Conservation (phyloP, 495 filamentous ascomycete genomes). For the Neurospora sp. region DNA sequence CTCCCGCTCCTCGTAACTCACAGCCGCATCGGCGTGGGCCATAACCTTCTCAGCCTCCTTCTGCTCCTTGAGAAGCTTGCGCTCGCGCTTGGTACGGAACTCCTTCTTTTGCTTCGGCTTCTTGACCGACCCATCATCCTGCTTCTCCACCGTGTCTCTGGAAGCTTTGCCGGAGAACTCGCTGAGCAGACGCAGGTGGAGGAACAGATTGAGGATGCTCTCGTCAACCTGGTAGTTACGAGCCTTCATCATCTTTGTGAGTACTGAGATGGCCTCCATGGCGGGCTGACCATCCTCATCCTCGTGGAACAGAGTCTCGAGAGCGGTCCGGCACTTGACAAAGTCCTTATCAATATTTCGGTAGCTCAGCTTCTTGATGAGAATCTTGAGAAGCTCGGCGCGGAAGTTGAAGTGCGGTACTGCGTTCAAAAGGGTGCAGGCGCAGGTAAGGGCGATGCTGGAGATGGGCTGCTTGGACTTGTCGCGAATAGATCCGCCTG, state of each 20-base stretch:
- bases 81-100: constrained; percentile 38
- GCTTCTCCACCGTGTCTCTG: constrained; percentile 55
- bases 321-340: constrained; percentile 62
- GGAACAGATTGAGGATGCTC: constrained; percentile 78
- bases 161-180: constrained; percentile 82
- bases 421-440: constrained; percentile 61
- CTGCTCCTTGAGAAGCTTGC: constrained; percentile 64
- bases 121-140: constrained; percentile 41
- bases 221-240: constrained; percentile 73
- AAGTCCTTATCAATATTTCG: constrained; percentile 61
- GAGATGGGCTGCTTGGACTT: constrained; percentile 47
- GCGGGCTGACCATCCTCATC: constrained; percentile 84
- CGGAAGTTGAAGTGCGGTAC: constrained; percentile 98
- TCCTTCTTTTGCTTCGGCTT: constrained; percentile 60
- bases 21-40: constrained; percentile 79
- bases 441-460: constrained; percentile 73
- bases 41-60: constrained; percentile 88
- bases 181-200: constrained; percentile 76
- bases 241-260: constrained; percentile 90
- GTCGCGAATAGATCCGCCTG: background rate
- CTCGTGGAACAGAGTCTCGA: constrained; percentile 73
- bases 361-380: constrained; percentile 70
- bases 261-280: constrained; percentile 71
- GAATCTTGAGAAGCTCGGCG: constrained; percentile 70
- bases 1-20: constrained; percentile 85